Percentiles rank a stretch among this genome's conserved stretches.
phyloP scores from a whole-genome alignment of 192 early-diverging fungal species.

The Umbelopsis isabellina region DNA sequence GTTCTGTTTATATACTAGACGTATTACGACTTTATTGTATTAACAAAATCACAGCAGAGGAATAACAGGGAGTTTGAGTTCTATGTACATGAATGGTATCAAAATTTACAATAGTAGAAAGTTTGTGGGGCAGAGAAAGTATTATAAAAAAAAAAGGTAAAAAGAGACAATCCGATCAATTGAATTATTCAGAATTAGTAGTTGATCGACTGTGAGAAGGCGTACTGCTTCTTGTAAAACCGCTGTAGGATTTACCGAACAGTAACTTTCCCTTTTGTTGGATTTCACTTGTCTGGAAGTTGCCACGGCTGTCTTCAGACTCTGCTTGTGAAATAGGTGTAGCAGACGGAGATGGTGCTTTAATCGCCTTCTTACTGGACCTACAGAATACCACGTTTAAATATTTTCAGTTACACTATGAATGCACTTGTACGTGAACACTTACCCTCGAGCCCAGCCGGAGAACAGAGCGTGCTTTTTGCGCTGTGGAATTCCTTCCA shows the following conservation, averaged over 20 bases:
- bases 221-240: neutral
- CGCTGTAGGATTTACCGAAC: constrained; percentile 39
- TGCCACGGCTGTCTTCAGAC: neutral
- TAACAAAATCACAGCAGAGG: too few species aligned
- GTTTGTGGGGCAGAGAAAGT: too few species aligned
- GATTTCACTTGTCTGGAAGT: neutral
- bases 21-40: too few species aligned
- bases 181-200: constrained; percentile 4
- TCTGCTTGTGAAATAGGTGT: neutral
- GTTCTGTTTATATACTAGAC: too few species aligned
- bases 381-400: neutral
- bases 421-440: neutral
- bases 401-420: neutral
- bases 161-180: too few species aligned
- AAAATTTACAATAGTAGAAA: too few species aligned
- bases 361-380: neutral
- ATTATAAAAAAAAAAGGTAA: too few species aligned
- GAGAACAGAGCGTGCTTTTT: constrained; percentile 5
- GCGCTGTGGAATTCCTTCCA: neutral
- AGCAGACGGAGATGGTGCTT: neutral
- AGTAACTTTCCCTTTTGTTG: constrained; percentile 34
- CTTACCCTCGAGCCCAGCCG: neutral
- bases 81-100: too few species aligned
- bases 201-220: constrained; percentile 4
- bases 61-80: too few species aligned